Base-by-base conservation (phyloP, 805 yeast species). In the Wickerhamomyces rabaulensis region DNA sequence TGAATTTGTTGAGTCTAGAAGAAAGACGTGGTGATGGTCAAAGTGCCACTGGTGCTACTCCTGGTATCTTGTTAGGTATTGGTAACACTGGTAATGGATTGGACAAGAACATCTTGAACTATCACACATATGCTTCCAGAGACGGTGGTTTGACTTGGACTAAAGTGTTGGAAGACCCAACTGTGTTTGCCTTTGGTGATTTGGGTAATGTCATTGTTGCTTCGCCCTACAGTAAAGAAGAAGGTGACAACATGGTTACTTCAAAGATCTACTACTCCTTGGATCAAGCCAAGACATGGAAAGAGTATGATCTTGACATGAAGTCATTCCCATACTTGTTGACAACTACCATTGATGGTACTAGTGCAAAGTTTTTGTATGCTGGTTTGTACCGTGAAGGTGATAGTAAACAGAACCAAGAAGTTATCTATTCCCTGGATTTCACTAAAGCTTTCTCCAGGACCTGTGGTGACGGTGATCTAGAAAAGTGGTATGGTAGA, bases 121-220 rank as follows among this genome's bases (percentile, higher is more conserved):
- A 66, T 20, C 62, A 67, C 41, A 80, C 94, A 1, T 89, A 73
- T 61, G 57, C 87, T 3, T 84, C 95, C 0, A 71, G 86, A 50
- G 90, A 89, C 66, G 91, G 88, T 26, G 96, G 97, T 15, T 60
- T 72, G n/a, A 67, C 82, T 1, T 89, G 96, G 96, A 64, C 62
- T 27, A 61, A 70, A 47, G 74, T 78, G 0, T 52, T 80, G 8
- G 78, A 79, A 29, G 73, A 68, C 16, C 79, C 87, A 2, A 65
- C 78, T 21, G 52, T 71, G 2, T 79, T 76, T 51, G 70, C 81
- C 0, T 82, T 80, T 66, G 96, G 94, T 42, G 95, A 89, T 63
- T 76, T 76, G 46, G 97, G 96, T 40, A 87, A 87, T 60, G 63
- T 89, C 10, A 75, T 87, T 21, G 67, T 84, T 2, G 84, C 87